A percentile compares a stretch with the other conserved stretches of the same genome.
Conservation (phyloP, 805 yeast species). For the Yarrowia divulgata region DNA sequence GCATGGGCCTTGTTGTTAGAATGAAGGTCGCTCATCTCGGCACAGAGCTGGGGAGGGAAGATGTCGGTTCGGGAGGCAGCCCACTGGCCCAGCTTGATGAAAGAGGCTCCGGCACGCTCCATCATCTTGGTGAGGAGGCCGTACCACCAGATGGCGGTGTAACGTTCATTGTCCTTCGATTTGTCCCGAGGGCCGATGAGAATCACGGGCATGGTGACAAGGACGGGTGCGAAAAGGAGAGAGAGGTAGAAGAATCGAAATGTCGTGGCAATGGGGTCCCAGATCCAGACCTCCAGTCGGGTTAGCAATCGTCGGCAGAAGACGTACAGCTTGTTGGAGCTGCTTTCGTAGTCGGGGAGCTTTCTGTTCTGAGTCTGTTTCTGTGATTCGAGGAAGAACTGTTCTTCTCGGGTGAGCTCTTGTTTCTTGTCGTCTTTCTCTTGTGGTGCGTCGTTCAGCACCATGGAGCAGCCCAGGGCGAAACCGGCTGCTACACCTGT, state of each 20-base stretch:
- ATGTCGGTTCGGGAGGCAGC: slow-evolving; percentile 97
- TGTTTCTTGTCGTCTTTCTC: not conserved
- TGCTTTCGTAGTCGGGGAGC: slow-evolving; percentile 3
- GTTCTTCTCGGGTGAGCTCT: slow-evolving; percentile 22
- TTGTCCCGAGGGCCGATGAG: slow-evolving; percentile 56
- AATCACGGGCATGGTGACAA: slow-evolving; percentile 67
- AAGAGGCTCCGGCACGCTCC: slow-evolving; percentile 91
- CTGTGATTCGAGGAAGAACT: slow-evolving; percentile 13
- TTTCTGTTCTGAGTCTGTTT: not conserved
- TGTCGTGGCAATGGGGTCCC: slow-evolving; percentile 72
- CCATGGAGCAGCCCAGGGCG: slow-evolving; percentile 18
- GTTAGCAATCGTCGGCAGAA: slow-evolving; percentile 23
- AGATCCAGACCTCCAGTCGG: slow-evolving; percentile 30
- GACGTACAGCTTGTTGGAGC: slow-evolving; percentile 10
- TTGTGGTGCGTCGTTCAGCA: slow-evolving; percentile 18
- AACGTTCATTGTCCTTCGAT: slow-evolving; percentile 53
- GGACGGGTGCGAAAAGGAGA: slow-evolving; percentile 71
- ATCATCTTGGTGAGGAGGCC: slow-evolving; percentile 66
- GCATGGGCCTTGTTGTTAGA: slow-evolving; percentile 83
- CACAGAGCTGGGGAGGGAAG: slow-evolving; percentile 79
- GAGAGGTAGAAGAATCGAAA: slow-evolving; percentile 74
- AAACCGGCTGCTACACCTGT: slow-evolving; percentile 17
- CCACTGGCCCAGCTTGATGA: slow-evolving; percentile 88
- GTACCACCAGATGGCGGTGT: slow-evolving; percentile 79
- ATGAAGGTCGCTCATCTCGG: slow-evolving; percentile 77